phyloP scores from a whole-genome alignment of 805 yeast genomes.

The Priceomyces melissophilus region DNA sequence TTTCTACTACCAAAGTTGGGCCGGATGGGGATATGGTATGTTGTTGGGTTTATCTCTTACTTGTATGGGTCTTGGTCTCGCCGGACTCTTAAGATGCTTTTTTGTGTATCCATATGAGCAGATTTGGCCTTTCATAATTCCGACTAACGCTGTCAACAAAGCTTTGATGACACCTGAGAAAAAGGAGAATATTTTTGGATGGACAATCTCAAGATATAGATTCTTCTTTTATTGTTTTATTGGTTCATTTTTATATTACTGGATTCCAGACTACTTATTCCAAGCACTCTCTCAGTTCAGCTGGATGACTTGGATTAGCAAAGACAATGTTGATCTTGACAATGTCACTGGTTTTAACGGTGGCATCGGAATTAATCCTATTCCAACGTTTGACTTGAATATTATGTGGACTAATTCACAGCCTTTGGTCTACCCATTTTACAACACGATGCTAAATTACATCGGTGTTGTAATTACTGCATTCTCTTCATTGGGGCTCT shows the following conservation, averaged over 20 bases:
- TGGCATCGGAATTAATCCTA: constrained; percentile 51
- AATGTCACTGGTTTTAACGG: constrained; percentile 40
- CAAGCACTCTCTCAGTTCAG: constrained; percentile 38
- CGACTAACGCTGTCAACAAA: constrained; percentile 26
- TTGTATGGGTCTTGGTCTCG: constrained; percentile 29
- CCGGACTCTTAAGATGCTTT: constrained; percentile 26
- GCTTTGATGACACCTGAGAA: constrained; percentile 24
- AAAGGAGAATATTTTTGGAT: constrained; percentile 27
- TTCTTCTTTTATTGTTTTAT: constrained; percentile 18
- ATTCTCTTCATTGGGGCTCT: constrained; percentile 22
- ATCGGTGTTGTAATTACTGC: constrained; percentile 22
- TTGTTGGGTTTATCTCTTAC: constrained; percentile 21
- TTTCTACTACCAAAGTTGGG: constrained; percentile 26
- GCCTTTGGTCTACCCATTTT: constrained; percentile 21
- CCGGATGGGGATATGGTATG: constrained; percentile 23
- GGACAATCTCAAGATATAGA: constrained; percentile 26
- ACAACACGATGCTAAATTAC: constrained; percentile 19
- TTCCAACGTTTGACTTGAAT: constrained; percentile 38
- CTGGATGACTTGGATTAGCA: constrained; percentile 57
- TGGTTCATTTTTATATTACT: constrained; percentile 34
- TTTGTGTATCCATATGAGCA: constrained; percentile 49
- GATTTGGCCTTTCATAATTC: constrained; percentile 48
- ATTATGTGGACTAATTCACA: constrained; percentile 40
- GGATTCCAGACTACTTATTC: constrained; percentile 43
- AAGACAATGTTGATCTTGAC: constrained; percentile 46